Evolutionary conservation across 2,329 filamentous ascomycete genomes (phyloP).

Genomic region (Blumeriella jaapii): DNA sequence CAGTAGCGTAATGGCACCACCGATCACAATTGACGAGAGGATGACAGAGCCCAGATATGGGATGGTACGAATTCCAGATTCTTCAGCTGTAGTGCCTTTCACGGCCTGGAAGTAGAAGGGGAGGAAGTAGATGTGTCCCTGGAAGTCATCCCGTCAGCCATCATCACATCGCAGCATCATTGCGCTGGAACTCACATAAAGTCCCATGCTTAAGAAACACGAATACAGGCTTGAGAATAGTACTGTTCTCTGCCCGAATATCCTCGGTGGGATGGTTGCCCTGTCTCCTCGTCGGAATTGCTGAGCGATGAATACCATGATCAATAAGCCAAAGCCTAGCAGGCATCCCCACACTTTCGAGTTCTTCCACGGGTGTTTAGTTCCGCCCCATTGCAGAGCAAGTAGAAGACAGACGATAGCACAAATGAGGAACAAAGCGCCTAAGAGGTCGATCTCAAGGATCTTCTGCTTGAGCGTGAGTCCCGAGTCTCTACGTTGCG

Average conservation of each 20-base stretch:
- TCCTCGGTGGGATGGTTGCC: conserved; percentile 38
- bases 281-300: conserved; percentile 35
- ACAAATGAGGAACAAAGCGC: conserved; percentile 36
- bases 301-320: conserved; percentile 29
- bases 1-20: conserved; percentile 30
- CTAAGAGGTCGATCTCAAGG: conserved; percentile 37
- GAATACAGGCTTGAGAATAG: conserved; percentile 26
- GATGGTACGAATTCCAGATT: conserved; percentile 32
- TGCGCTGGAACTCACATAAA: conserved; percentile 16
- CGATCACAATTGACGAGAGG: conserved; percentile 31
- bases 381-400: conserved; percentile 38
- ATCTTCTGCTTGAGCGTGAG: conserved; percentile 29
- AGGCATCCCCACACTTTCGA: conserved; percentile 34
- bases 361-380: conserved; percentile 33
- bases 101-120: conserved; percentile 42
- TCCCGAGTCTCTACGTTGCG: conserved; percentile 23
- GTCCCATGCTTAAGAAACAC: conserved; percentile 28
- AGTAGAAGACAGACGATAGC: conserved; percentile 34
- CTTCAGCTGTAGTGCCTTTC: conserved; percentile 29
- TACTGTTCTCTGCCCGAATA: conserved; percentile 32
- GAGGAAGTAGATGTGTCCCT: conserved; percentile 41
- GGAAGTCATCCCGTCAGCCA: no score
- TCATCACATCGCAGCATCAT: conserved; percentile 3
- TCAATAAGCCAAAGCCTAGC: conserved; percentile 29
- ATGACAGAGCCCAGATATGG: conserved; percentile 35